Evolutionary conservation across 208 protist genomes (phyloP).

Genomic region (Leishmania lainsoni): DNA sequence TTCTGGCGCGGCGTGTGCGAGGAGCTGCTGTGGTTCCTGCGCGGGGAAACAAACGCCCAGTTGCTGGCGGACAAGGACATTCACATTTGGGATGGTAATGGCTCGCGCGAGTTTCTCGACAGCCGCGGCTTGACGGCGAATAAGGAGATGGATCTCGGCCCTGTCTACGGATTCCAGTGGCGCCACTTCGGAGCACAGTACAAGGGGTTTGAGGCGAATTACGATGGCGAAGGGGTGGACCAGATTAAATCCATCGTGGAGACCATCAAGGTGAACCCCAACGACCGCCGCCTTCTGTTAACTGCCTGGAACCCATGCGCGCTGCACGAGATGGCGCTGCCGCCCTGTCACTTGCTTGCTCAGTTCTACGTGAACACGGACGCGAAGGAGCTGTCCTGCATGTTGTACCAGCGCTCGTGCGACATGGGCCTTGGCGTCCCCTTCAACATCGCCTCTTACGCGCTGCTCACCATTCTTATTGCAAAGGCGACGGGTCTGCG

Average conservation of each 20-base stretch:
- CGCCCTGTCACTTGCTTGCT: slow-evolving; percentile 97
- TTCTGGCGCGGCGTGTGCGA: slow-evolving; percentile 98
- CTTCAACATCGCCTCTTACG: slow-evolving; percentile 99
- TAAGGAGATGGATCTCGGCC: slow-evolving; percentile 97
- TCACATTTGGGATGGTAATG: slow-evolving; percentile 99
- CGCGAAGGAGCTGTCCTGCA: slow-evolving; percentile 94
- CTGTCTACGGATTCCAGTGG: slow-evolving; percentile 99
- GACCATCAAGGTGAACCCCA: slow-evolving; percentile 93
- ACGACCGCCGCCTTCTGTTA: slow-evolving; percentile 96
- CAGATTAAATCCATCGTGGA: slow-evolving; percentile 95
- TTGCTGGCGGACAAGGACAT: slow-evolving; percentile 90
- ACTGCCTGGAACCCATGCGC: slow-evolving; percentile 98
- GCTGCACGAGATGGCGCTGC: slow-evolving; percentile 96
- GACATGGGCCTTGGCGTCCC: slow-evolving; percentile 99
- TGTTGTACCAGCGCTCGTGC: slow-evolving; percentile 94
- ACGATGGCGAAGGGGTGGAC: slow-evolving; percentile 95
- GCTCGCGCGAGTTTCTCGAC: slow-evolving; percentile 96
- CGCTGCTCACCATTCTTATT: slow-evolving; percentile 95
- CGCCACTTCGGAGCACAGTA: slow-evolving; percentile 98
- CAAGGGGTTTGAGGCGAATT: slow-evolving; percentile 81
- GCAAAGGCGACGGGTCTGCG: slow-evolving; percentile 93
- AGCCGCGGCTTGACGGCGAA: slow-evolving; percentile 90
- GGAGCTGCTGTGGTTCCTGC: slow-evolving; percentile 99
- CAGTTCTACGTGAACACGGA: slow-evolving; percentile 96
- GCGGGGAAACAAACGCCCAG: slow-evolving; percentile 95